phyloP scores from a whole-genome alignment of 148 eudicot genomes.

The Drosera capensis region DNA sequence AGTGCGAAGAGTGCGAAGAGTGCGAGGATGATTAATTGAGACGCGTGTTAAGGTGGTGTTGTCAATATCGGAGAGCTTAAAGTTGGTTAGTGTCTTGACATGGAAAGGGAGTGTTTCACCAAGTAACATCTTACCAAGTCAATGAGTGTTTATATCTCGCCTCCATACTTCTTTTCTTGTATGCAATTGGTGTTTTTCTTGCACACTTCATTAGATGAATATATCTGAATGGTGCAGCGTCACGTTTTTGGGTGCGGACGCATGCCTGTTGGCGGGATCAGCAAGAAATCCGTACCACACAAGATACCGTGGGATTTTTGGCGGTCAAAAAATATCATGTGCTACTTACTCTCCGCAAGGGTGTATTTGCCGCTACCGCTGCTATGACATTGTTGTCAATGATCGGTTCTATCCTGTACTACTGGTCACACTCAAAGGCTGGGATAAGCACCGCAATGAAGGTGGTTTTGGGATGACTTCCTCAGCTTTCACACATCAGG shows the following conservation, averaged over 20 bases:
- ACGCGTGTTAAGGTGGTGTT: too few species aligned
- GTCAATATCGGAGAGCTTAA: too few species aligned
- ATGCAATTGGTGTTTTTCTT: too few species aligned
- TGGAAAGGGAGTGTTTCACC: too few species aligned
- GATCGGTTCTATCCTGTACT: constrained; percentile 57
- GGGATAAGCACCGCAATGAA: constrained; percentile 72
- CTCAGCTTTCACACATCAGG: constrained; percentile 3
- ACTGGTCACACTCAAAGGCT: constrained; percentile 75
- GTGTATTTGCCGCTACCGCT: constrained; percentile 95
- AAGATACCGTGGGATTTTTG: constrained; percentile 42
- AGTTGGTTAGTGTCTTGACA: too few species aligned
- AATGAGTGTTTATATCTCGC: too few species aligned
- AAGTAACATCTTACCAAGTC: too few species aligned
- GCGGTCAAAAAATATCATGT: constrained; percentile 37
- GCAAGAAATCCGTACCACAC: constrained; percentile 91
- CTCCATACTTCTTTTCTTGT: too few species aligned
- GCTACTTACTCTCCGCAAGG: constrained; percentile 79
- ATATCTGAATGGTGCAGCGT: constrained; percentile 34
- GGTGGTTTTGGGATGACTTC: constrained; percentile 71
- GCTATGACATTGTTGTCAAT: constrained; percentile 61
- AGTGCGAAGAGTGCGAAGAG: too few species aligned
- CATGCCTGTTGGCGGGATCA: constrained; percentile 82
- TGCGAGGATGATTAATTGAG: too few species aligned
- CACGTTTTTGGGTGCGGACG: constrained; percentile 74
- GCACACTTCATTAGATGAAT: too few species aligned